phyloP scores from a whole-genome alignment of 345 rosid genomes.

The Aegle marmelos region DNA sequence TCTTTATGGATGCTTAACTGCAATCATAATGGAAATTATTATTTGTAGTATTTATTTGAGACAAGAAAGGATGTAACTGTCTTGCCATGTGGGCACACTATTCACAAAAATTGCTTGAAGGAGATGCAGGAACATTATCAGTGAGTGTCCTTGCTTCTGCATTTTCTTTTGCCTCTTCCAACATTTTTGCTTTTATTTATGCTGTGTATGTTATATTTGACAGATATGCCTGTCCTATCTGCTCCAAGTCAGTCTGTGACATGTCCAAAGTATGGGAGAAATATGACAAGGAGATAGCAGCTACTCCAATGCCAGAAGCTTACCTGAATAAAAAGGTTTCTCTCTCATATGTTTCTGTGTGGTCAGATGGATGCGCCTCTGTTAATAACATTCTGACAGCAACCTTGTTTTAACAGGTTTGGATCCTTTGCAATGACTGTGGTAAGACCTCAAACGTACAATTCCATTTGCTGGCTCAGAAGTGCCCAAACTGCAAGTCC shows the following conservation, averaged over 20 bases:
- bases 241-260: constrained; percentile 87
- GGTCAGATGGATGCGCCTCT: not conserved
- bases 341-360: not conserved
- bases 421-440: constrained; percentile 88
- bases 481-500: constrained; percentile 76
- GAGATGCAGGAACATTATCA: constrained; percentile 81
- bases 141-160: constrained; percentile 32
- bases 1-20: not conserved
- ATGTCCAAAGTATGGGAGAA: constrained; percentile 96
- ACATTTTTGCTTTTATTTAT: constrained; percentile 1
- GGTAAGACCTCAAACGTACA: constrained; percentile 53
- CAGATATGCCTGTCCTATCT: constrained; percentile 88
- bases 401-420: constrained; percentile 38
- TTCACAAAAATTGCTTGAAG: constrained; percentile 70
- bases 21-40: not conserved
- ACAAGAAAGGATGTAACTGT: constrained; percentile 67
- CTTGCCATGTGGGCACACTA: constrained; percentile 89
- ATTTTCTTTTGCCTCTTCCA: not conserved
- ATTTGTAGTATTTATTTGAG: constrained; percentile 70
- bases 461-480: constrained; percentile 78
- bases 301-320: constrained; percentile 79
- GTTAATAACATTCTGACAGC: not conserved
- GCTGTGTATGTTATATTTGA: not conserved
- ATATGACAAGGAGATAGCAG: constrained; percentile 71
- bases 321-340: constrained; percentile 59